Evolutionary conservation across 306 rosid genomes (phyloP).

Genomic region (Vicia sativa): DNA sequence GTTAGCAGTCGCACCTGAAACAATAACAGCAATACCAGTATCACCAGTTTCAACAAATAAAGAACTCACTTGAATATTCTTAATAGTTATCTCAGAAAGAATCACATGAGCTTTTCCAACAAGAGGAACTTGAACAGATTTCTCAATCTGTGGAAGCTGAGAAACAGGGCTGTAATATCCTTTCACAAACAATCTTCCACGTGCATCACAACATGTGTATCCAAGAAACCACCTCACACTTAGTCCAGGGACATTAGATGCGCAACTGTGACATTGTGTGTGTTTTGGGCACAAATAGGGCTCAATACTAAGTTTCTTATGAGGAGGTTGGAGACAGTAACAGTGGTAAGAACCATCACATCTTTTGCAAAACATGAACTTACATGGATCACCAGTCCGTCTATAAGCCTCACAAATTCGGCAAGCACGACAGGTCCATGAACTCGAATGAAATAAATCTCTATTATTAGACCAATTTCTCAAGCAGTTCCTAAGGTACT

Average conservation of each 20-base stretch:
- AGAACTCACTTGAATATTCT: constrained; percentile 53
- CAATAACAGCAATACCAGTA: constrained; percentile 58
- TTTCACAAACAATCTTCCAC: constrained; percentile 96
- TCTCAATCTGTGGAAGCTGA: constrained; percentile 64
- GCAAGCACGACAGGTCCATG: constrained; percentile 53
- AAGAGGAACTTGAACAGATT: constrained; percentile 56
- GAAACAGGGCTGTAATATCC: constrained; percentile 92
- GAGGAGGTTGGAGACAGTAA: constrained; percentile 96
- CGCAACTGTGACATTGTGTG: constrained; percentile 93
- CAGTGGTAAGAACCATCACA: constrained; percentile 99
- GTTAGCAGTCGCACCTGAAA: constrained; percentile 80
- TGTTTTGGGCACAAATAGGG: constrained; percentile 97
- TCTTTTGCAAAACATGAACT: constrained; percentile 97
- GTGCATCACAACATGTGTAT: constrained; percentile 96
- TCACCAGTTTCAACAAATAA: constrained; percentile 69
- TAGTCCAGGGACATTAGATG: constrained; percentile 89
- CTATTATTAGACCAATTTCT: constrained; percentile 90
- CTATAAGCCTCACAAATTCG: constrained; percentile 72
- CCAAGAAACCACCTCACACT: constrained; percentile 99
- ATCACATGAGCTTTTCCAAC: constrained; percentile 62
- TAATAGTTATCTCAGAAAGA: constrained; percentile 66
- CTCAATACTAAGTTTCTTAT: constrained; percentile 89
- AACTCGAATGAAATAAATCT: constrained; percentile 58
- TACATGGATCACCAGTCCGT: constrained; percentile 94
- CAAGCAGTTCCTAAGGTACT: constrained; percentile 93